These are phyloP conservation scores for Erodium trifolium DNA, from an alignment of 441 rosid species.

Conservation along the genomic window DNA sequence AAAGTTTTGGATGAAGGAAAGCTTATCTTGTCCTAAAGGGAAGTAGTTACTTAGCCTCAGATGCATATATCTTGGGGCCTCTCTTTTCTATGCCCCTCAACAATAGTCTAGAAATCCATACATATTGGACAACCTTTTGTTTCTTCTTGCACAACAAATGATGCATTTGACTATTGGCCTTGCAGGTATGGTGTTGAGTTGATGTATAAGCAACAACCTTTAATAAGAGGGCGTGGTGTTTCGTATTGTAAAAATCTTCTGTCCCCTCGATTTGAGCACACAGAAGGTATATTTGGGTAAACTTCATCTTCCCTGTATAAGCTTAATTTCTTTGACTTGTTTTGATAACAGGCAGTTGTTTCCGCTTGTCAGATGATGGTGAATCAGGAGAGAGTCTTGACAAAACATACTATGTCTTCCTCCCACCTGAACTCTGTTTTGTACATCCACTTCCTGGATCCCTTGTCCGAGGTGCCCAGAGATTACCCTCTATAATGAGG, in stretches of 20 bases:
- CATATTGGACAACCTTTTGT: conserved; percentile 41
- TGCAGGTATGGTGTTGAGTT: conserved; percentile 92
- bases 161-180: conserved; percentile 45
- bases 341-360: conserved; percentile 18
- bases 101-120: conserved; percentile 28
- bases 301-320: conserved; percentile 6
- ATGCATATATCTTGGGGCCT: conserved; percentile 13
- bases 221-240: conserved; percentile 96
- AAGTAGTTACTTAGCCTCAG: background rate
- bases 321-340: conserved; percentile 12
- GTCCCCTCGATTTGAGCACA: conserved; percentile 93
- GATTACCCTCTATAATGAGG: conserved; percentile 96
- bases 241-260: conserved; percentile 96
- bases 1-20: conserved; percentile 48
- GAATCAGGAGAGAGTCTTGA: conserved; percentile 76
- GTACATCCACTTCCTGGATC: conserved; percentile 96
- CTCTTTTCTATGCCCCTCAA: conserved; percentile 3
- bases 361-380: conserved; percentile 33
- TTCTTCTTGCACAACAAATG: conserved; percentile 42
- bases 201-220: conserved; percentile 62
- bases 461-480: conserved; percentile 95
- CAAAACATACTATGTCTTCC: conserved; percentile 90
- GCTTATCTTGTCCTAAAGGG: background rate
- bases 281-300: conserved; percentile 35
- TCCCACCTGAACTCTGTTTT: conserved; percentile 91